Conservation (phyloP, 345 rosid species). For the Eucalyptus pauciflora region DNA sequence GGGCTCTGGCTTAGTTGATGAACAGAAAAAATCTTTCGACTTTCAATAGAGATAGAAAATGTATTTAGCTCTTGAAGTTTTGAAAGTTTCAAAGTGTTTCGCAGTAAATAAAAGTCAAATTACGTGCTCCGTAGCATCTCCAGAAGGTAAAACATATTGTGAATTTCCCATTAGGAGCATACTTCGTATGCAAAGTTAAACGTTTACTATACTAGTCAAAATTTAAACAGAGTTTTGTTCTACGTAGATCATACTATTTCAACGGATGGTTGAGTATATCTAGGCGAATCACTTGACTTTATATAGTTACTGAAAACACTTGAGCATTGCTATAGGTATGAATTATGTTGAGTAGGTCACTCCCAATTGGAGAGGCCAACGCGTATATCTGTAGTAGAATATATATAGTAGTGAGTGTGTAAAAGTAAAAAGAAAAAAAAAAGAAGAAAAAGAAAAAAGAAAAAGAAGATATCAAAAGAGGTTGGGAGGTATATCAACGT, state of each 20-base stretch:
- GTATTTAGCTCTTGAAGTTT: not conserved
- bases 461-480: too few species aligned
- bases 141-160: not conserved
- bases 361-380: too few species aligned
- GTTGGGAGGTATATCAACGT: too few species aligned
- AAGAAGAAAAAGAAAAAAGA: too few species aligned
- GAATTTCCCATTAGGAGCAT: not conserved
- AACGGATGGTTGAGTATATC: not conserved
- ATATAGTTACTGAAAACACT: not conserved
- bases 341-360: not conserved
- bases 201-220: not conserved
- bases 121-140: not conserved
- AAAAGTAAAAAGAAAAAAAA: too few species aligned
- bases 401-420: too few species aligned
- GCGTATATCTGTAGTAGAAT: too few species aligned
- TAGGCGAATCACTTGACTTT: not conserved
- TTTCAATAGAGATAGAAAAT: not conserved
- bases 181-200: not conserved
- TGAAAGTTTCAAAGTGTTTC: not conserved
- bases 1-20: not conserved
- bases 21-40: not conserved
- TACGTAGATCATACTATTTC: not conserved
- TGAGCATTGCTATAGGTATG: rapidly evolving
- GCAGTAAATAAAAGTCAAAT: not conserved
- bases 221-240: not conserved